phyloP scores from a whole-genome alignment of 371 early-diverging fungal species.

The Syncephalastrum monosporum region DNA sequence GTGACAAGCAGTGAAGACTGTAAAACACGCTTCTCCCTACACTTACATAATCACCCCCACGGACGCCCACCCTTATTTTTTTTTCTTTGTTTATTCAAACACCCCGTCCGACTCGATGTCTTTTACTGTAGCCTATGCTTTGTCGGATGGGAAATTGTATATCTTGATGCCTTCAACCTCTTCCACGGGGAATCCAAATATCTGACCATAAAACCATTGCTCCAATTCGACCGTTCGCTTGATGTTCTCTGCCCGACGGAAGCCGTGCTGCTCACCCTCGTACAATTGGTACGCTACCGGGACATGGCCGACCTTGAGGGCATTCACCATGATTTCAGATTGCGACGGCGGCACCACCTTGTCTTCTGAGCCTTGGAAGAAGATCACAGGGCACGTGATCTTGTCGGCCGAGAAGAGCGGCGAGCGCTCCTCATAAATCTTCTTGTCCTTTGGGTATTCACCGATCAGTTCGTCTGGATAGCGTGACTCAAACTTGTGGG shows the following conservation, averaged over 20 bases:
- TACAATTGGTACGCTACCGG: conserved; percentile 69
- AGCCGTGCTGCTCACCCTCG: conserved; percentile 73
- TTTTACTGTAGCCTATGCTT: too few relatives aligned
- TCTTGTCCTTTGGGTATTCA: conserved; percentile 56
- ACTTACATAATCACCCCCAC: too few relatives aligned
- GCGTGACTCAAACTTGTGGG: conserved; percentile 78
- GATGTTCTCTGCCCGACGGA: conserved; percentile 49
- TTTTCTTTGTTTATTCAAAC: too few relatives aligned
- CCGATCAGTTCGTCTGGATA: conserved; percentile 65
- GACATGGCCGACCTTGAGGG: conserved; percentile 57
- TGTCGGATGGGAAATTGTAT: conserved; percentile 25
- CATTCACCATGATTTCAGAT: conserved; percentile 70
- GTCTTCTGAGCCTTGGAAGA: conserved; percentile 79
- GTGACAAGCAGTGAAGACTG: too few relatives aligned
- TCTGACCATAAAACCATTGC: conserved; percentile 55
- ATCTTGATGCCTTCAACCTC: conserved; percentile 44
- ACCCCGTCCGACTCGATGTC: too few relatives aligned
- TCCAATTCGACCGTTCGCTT: conserved; percentile 49
- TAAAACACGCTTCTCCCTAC: too few relatives aligned
- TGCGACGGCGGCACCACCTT: conserved; percentile 79
- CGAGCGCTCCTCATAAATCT: conserved; percentile 57
- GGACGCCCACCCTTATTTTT: too few relatives aligned
- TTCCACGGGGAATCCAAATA: conserved; percentile 47
- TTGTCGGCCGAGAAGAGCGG: conserved; percentile 58
- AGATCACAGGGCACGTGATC: conserved; percentile 66